Base-by-base conservation (phyloP, 352 stramenopile genomes). In the Plasmopara viticola region DNA sequence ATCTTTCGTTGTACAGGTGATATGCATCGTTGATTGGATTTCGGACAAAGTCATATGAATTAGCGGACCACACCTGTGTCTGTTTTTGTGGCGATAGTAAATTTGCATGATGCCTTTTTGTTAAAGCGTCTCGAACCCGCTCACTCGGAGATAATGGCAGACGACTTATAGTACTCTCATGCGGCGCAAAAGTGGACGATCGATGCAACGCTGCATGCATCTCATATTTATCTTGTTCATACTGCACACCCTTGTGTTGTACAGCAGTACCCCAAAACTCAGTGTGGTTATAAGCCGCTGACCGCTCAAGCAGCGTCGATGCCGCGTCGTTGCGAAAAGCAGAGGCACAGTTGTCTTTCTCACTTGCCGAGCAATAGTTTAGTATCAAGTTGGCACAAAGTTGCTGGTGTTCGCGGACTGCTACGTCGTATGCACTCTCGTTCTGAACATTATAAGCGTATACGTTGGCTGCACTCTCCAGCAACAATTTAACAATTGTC, bases 391-490 rank as follows among this genome's bases (percentile, higher is more conserved):
- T 61, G 7, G 70, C 65, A 20, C 80, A 82, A 6, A 28, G 39
- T n/a, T 72, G 48, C 15, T 87, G 70, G 9, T 69, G 66, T 53
- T 80, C 73, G 0, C 72, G 65, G 33, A 79, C 45, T 1, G 81
- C 81, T 10, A 90, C 56, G 34, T 90, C 74, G 37, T 85, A 79
- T 2, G 84, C 60, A 5, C 75, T 91, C 30, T 90, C 76, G 14
- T 68, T 62, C 12, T 86, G 67, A 15, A 68, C 45, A 52, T 94
- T 94, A 14, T 65, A 56, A 1, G 72, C 62, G 15, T 79, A 69
- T 0, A 89, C 81, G 45, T 89, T 72, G 5, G 84, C 84, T 6
- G 81, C 84, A 48, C 79, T 92, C 40, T 91, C 78, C 13, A 94
- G 33, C 10, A 94, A 49, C 5, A 90, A 43, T 59, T 84, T 84